Percentiles rank a stretch among this genome's conserved stretches.
These are phyloP conservation scores for Lojkania enalia DNA, from an alignment of 2,329 filamentous ascomycete species.

Conservation along the genomic window DNA sequence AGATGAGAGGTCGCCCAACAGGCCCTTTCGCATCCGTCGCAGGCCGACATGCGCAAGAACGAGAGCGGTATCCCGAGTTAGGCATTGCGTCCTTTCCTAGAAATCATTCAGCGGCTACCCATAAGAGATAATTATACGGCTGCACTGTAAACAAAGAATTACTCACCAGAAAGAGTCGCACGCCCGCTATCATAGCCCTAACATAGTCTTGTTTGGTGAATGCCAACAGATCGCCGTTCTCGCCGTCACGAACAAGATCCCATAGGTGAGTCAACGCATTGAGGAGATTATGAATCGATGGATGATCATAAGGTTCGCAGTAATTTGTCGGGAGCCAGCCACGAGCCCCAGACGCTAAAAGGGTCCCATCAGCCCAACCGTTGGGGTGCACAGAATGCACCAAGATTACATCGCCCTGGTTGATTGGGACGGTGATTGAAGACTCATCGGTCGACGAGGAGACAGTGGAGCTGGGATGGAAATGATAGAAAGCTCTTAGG, in stretches of 20 bases:
- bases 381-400: constrained; percentile 98
- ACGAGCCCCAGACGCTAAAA: constrained; percentile 80
- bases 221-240: constrained; percentile 72
- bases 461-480: constrained; percentile 76
- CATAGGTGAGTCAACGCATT: constrained; percentile 89
- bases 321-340: constrained; percentile 99
- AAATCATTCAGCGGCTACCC: constrained; percentile 20
- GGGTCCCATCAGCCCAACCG: constrained; percentile 95
- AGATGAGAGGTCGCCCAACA: constrained; percentile 86
- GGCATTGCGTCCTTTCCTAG: constrained; percentile 84
- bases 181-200: constrained; percentile 89
- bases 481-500: constrained; percentile 89
- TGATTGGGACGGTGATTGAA: constrained; percentile 77
- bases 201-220: constrained; percentile 94
- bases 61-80: constrained; percentile 77
- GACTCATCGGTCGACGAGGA: constrained; percentile 72
- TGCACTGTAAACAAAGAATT: not conserved
- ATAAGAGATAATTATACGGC: too few relatives aligned
- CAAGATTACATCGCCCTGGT: constrained; percentile 87
- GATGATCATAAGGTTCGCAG: constrained; percentile 90
- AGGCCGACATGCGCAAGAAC: constrained; percentile 77
- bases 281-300: constrained; percentile 81
- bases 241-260: constrained; percentile 82
- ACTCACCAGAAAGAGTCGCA: constrained; percentile 84
- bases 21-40: constrained; percentile 78